A percentile compares a stretch with the other conserved stretches of the same genome.
phyloP scores from a whole-genome alignment of 2,329 filamentous ascomycete genomes.

The Xylogone sp. region DNA sequence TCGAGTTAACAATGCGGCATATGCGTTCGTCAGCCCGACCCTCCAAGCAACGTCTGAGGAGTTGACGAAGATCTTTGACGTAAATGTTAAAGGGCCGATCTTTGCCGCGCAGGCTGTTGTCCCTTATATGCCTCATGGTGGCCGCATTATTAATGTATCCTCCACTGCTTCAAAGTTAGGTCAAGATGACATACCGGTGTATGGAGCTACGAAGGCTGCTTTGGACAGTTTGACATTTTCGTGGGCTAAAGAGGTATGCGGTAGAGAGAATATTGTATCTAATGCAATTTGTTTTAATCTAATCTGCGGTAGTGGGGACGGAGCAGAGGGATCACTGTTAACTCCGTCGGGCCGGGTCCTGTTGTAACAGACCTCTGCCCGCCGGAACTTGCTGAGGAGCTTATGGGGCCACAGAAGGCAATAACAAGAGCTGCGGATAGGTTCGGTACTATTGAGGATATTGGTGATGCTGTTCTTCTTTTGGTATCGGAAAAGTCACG shows the following conservation, averaged over 20 bases:
- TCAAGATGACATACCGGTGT: conserved; percentile 52
- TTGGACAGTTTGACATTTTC: conserved; percentile 61
- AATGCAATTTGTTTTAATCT: conserved; percentile 28
- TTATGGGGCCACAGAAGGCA: conserved; percentile 18
- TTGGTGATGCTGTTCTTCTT: conserved; percentile 38
- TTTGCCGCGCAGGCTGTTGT: conserved; percentile 29
- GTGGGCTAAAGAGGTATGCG: conserved; percentile 55
- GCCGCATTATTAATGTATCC: conserved; percentile 57
- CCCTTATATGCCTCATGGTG: conserved; percentile 24
- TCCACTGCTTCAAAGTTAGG: conserved; percentile 53
- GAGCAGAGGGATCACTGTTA: conserved; percentile 48
- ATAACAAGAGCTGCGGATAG: conserved; percentile 30
- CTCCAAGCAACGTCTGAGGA: background rate
- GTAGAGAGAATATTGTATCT: too few species aligned
- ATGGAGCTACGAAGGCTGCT: conserved; percentile 61
- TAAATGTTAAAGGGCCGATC: conserved; percentile 32
- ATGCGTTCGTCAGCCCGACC: background rate
- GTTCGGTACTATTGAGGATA: conserved; percentile 33
- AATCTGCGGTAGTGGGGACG: conserved; percentile 8
- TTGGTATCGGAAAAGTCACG: conserved; percentile 35
- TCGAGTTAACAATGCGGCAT: background rate
- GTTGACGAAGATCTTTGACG: conserved; percentile 17
- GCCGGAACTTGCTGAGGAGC: conserved; percentile 24
- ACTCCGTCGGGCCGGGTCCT: conserved; percentile 59
- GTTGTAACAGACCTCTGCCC: conserved; percentile 40